These are phyloP conservation scores for Fusarium sp. DNA, from an alignment of 2,329 filamentous ascomycete genomes.

Conservation along the genomic window DNA sequence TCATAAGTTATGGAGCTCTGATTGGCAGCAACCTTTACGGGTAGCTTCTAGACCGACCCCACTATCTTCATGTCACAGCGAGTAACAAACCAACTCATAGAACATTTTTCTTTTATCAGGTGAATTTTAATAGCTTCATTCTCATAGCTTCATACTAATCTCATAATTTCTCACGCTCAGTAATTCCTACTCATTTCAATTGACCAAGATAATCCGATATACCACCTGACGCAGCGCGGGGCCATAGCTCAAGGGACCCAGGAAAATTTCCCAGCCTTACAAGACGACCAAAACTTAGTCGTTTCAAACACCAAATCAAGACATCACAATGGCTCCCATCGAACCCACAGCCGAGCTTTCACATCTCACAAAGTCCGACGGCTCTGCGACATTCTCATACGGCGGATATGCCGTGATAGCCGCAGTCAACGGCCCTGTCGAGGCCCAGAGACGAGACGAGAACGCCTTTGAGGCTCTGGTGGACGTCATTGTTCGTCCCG, in stretches of 20 bases:
- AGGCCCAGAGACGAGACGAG: conserved; percentile 89
- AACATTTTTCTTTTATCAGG: neutral
- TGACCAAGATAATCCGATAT: neutral
- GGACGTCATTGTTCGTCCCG: conserved; percentile 89
- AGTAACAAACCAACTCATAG: conserved; percentile 13
- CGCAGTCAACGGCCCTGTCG: conserved; percentile 91
- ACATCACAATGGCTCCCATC: conserved; percentile 55
- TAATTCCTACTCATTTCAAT: neutral
- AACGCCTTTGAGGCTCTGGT: conserved; percentile 90
- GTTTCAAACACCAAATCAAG: conserved; percentile 27
- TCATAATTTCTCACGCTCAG: neutral
- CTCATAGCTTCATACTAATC: neutral
- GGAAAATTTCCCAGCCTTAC: conserved; percentile 35
- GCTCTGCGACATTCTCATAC: conserved; percentile 80
- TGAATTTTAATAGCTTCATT: neutral
- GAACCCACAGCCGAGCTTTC: conserved; percentile 66
- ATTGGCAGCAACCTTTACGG: conserved; percentile 22
- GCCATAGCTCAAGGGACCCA: conserved; percentile 4
- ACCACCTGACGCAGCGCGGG: conserved; percentile 10
- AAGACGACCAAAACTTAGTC: neutral
- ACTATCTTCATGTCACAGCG: conserved; percentile 13
- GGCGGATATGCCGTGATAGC: conserved; percentile 84
- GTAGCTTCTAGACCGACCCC: conserved; percentile 16
- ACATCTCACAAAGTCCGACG: conserved; percentile 77
- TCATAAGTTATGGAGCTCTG: conserved; percentile 25